Percentiles rank a stretch among this genome's conserved stretches.
These are phyloP conservation scores for Citrus maxima DNA, from an alignment of 345 rosid species.

Conservation along the genomic window DNA sequence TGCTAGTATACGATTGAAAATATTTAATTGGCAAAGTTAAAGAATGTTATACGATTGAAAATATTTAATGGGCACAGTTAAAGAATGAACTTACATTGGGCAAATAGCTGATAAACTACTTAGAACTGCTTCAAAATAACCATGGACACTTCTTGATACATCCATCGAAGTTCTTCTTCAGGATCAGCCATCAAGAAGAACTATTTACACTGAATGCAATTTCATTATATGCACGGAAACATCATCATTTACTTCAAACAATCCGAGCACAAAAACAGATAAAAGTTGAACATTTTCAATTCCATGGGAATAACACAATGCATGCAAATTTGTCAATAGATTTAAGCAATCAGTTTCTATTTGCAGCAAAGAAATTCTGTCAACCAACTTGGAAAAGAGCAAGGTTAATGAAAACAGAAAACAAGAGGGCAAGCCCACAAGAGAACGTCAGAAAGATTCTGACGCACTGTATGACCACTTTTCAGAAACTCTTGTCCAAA, in stretches of 20 bases:
- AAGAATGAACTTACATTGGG: constrained; percentile 54
- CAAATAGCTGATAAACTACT: constrained; percentile 85
- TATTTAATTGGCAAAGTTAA: too few relatives aligned
- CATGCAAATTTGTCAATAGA: too few relatives aligned
- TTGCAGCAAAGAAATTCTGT: neutral
- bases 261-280: neutral
- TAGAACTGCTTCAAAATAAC: constrained; percentile 90
- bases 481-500: too few relatives aligned
- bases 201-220: neutral
- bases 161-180: constrained; percentile 94
- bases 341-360: too few relatives aligned
- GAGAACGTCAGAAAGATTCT: constrained; percentile 48
- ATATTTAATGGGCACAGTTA: neutral
- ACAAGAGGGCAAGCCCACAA: too few relatives aligned
- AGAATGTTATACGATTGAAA: neutral
- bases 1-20: too few relatives aligned
- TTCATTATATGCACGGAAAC: neutral
- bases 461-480: too few relatives aligned
- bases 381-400: neutral
- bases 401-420: neutral
- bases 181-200: constrained; percentile 36
- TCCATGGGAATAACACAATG: too few relatives aligned
- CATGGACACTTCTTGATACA: constrained; percentile 91
- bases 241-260: neutral
- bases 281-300: too few relatives aligned